Percentiles rank a stretch among this genome's conserved stretches.
These are phyloP conservation scores for Pisolithus albus DNA, from an alignment of 768 basidiomycete genomes.

Conservation along the genomic window DNA sequence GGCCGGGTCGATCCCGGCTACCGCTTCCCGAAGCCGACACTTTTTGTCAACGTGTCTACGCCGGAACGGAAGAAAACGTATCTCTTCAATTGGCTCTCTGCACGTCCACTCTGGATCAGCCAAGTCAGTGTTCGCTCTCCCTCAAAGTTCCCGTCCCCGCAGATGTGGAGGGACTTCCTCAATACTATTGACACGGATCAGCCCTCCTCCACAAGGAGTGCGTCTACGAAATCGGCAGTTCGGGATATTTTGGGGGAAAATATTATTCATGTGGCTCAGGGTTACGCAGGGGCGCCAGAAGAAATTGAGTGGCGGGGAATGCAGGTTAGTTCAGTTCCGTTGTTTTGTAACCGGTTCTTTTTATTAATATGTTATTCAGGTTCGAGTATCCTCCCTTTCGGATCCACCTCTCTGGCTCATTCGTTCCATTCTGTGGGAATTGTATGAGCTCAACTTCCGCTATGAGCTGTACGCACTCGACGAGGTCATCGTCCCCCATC, in stretches of 20 bases:
- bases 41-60: too few relatives aligned
- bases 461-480: constrained; percentile 10
- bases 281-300: neutral
- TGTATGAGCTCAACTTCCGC: neutral
- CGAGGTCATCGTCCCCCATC: neutral
- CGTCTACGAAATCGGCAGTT: neutral
- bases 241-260: neutral
- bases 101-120: too few relatives aligned
- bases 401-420: neutral
- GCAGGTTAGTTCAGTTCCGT: neutral
- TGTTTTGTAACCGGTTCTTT: neutral
- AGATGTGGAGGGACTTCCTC: too few relatives aligned
- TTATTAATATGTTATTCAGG: neutral
- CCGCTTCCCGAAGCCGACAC: too few relatives aligned
- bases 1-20: too few relatives aligned
- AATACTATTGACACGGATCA: neutral
- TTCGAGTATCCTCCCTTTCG: neutral
- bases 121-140: too few relatives aligned
- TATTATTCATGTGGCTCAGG: neutral
- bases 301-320: neutral
- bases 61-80: too few relatives aligned
- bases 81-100: too few relatives aligned
- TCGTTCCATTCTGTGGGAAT: neutral
- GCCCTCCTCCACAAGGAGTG: neutral
- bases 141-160: too few relatives aligned